Percentiles rank a stretch among this genome's conserved stretches.
Evolutionary conservation across 2,329 filamentous ascomycete genomes (phyloP).

Genomic region (Pseudopyricularia cyperi): DNA sequence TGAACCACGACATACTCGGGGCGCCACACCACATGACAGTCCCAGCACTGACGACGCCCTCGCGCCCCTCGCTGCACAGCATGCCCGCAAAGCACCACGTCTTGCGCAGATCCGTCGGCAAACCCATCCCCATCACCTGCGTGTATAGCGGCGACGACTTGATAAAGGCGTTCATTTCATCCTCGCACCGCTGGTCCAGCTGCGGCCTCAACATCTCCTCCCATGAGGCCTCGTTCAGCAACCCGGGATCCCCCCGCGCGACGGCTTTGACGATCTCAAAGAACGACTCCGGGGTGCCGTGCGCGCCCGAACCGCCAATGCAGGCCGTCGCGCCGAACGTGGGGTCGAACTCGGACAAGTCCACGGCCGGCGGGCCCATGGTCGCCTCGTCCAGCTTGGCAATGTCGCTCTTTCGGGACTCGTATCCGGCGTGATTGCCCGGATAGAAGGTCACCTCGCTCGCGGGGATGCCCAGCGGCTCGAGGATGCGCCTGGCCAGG

Average conservation of each 20-base stretch:
- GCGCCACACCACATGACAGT: background rate
- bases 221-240: conserved; percentile 26
- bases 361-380: background rate
- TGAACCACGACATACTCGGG: background rate
- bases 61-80: background rate
- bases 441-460: background rate
- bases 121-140: background rate
- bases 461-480: conserved; percentile 23
- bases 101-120: background rate
- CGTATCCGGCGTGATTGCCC: background rate
- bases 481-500: conserved; percentile 26
- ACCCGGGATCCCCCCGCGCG: conserved; percentile 14
- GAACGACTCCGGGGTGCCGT: background rate
- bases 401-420: background rate
- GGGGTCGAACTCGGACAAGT: conserved; percentile 31
- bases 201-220: conserved; percentile 38
- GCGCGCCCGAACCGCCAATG: conserved; percentile 35
- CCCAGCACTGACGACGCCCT: background rate
- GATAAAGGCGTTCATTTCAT: background rate
- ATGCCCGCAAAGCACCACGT: background rate
- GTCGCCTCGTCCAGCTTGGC: background rate
- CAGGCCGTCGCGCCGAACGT: conserved; percentile 35
- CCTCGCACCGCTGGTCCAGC: background rate
- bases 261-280: background rate
- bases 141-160: background rate